A percentile compares a stretch with the other conserved stretches of the same genome.
phyloP scores from a whole-genome alignment of 345 rosid species.

The Nasturtium officinale region DNA sequence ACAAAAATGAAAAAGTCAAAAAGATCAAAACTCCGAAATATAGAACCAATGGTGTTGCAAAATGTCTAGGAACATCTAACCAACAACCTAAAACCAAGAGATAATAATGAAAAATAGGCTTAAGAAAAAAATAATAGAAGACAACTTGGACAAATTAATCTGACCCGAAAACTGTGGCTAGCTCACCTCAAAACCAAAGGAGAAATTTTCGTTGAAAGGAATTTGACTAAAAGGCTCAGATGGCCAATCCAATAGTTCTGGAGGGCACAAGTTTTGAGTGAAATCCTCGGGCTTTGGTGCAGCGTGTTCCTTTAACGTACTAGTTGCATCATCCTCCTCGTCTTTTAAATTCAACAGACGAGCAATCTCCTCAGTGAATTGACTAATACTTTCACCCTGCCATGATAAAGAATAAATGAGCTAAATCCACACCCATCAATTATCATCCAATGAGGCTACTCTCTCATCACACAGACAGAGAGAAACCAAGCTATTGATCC shows the following conservation, averaged over 20 bases:
- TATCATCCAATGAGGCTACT: neutral
- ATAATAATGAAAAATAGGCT: neutral
- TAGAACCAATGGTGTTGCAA: conserved; percentile 14
- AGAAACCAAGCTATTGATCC: conserved; percentile 14
- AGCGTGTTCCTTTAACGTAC: conserved; percentile 53
- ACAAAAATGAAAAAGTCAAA: neutral
- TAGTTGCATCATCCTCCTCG: conserved; percentile 85
- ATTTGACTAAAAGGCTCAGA: conserved; percentile 48
- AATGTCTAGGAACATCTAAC: neutral
- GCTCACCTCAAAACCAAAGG: conserved; percentile 51
- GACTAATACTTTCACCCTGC: conserved; percentile 70
- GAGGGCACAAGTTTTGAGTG: conserved; percentile 42
- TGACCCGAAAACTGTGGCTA: conserved; percentile 15
- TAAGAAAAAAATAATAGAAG: neutral
- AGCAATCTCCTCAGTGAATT: conserved; percentile 60
- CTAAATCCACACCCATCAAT: neutral
- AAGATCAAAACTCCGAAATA: conserved; percentile 9
- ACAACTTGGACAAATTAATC: neutral
- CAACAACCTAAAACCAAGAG: conserved; percentile 16
- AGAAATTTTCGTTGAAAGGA: conserved; percentile 33
- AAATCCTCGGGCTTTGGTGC: conserved; percentile 51
- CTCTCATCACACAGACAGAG: neutral
- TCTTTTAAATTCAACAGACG: conserved; percentile 58
- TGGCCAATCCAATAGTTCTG: conserved; percentile 47
- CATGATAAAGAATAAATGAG: conserved; percentile 5